Evolutionary conservation across 1,139 yeast genomes (phyloP), one percentile per base, ranked within the genome.

Genomic region (Chernovozyma sophiae-reginae): DNA sequence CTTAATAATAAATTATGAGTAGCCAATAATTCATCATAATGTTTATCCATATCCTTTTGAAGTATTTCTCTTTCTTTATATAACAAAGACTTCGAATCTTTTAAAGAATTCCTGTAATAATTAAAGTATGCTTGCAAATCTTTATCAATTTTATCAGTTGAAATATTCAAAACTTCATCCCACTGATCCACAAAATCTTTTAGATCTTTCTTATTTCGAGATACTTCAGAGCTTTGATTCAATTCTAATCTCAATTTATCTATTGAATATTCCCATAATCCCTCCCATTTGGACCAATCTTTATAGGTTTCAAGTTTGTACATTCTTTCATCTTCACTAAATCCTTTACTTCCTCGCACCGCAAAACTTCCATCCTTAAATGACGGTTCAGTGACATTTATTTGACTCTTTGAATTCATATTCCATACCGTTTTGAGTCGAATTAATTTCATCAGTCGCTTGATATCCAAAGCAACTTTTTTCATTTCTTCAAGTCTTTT

Each of bases 251-350:
- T 16, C 14, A 30, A 8, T 11, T 15, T n/a, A n/a, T 34, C 25
- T 27, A 41, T 40, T 31, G 48, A 33, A n/a, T 34, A 27, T 40
- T 72, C 78, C 72, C 72, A 69, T 3, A 48, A 32, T 1, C 60
- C 65, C 39, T 68, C 73, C 25, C 49, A 49, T n/a, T 43, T 43
- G 3, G 56, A 61, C 35, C 57, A 47, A n/a, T 48, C 34, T 32
- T 57, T 54, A 43, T 68, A 57, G 40, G 64, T 48, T 6, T 27
- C n/a, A 19, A 52, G 42, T 0, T 74, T 64, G 34, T 45, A 57
- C 43, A 68, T 54, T 14, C 48, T 46, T 37, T 55, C 65, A 8
- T 51, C 53, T 1, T 39, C 40, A 0, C 65, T 63, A 42, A 46
- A 56, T 12, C 66, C 68, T 35, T 49, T 36, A 45, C 65, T 40